A percentile compares a stretch with the other conserved stretches of the same genome.
These are phyloP conservation scores for Stentor coeruleus DNA, from an alignment of 73 alveolate genomes.

Conservation along the genomic window DNA sequence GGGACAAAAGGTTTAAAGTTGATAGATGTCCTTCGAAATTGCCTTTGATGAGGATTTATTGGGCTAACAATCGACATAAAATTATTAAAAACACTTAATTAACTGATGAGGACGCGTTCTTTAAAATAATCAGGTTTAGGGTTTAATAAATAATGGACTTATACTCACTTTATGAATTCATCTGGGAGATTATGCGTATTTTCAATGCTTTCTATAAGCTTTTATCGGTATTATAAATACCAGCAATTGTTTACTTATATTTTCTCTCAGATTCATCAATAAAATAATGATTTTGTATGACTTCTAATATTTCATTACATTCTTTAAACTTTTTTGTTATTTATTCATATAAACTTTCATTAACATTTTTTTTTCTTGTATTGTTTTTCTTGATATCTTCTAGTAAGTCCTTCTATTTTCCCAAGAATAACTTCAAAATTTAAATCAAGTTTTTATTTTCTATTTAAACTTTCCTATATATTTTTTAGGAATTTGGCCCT, in stretches of 20 bases:
- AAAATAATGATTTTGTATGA: too few relatives aligned
- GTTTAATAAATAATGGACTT: not conserved
- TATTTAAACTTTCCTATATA: not conserved
- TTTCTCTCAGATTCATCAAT: not conserved
- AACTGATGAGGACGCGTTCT: not conserved
- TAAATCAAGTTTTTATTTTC: not conserved
- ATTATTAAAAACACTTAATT: too few relatives aligned
- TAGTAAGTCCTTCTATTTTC: not conserved
- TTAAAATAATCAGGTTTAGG: not conserved
- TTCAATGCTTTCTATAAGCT: not conserved
- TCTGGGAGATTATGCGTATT: not conserved
- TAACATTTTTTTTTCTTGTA: not conserved
- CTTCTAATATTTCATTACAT: not conserved
- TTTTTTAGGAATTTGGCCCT: not conserved
- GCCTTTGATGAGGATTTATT: too few relatives aligned
- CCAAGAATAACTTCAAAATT: not conserved
- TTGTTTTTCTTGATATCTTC: not conserved
- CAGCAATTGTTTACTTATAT: too few relatives aligned
- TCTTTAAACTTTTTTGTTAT: not conserved
- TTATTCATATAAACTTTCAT: not conserved
- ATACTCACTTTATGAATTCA: not conserved
- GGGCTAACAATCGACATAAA: too few relatives aligned
- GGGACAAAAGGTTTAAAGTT: too few relatives aligned
- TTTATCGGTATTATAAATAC: not conserved
- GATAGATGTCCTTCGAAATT: too few relatives aligned